Base-by-base conservation (phyloP, 371 early-diverging fungal genomes). In the Nematocida parisii region DNA sequence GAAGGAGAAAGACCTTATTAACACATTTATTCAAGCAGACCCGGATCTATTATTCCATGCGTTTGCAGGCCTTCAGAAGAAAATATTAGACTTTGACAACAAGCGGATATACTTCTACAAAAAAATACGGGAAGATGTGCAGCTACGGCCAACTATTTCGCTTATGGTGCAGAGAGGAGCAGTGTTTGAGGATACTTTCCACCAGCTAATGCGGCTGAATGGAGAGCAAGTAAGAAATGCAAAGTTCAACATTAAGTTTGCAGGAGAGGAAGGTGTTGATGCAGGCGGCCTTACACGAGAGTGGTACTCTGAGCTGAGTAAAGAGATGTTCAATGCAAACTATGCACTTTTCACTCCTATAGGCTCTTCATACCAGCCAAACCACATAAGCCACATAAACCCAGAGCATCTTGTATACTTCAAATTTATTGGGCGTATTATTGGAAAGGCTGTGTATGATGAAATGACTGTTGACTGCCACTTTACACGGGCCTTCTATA, bases 261-360 rank as follows among this genome's bases (percentile, higher is more conserved):
- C 91, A 73, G 93, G 93, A 24, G 98, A 98, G 88, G 95, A 95
- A 83, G 98, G 96, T 66, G 92, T 96, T 0, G 98, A 98, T 89
- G 95, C 92, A 39, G 98, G 98, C 46, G 98, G 98, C 66, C 92
- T 98, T 18, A 93, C 95, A 3, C 91, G 97, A 74, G 98, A 98
- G 88, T 98, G 96, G 96, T 95, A 94, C 90, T 91, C 92, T 66
- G 94, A 92, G 7, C 89, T 98, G 4, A 92, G 95, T 6, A 89
- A 94, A 64, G 94, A 95, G 85, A 95, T 96, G 93, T 94, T 96
- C 88, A 94, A 98, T 86, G 96, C 96, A 9, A 92, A 95, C 87
- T 95, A 95, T 84, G 96, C 95, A 5, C 89, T 98, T 61, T 98
- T 98, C 89, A 95, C 96, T 0, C 93, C 91, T 1, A 95, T 96